Evolutionary conservation across 495 filamentous ascomycete genomes (phyloP).

Genomic region (Chaetomium fimeti): DNA sequence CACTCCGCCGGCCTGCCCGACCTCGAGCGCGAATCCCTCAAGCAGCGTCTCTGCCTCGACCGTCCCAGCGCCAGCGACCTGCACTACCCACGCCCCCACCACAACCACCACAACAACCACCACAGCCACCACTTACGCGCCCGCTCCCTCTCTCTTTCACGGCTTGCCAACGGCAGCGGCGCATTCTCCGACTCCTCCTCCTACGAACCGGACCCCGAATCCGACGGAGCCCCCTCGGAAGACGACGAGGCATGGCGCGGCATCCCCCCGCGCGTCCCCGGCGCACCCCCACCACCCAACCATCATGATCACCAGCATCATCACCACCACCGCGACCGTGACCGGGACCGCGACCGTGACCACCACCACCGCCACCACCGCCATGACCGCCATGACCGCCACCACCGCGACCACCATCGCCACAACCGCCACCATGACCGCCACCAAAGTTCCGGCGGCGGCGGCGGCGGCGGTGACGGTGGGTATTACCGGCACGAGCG

Average conservation of each 20-base stretch:
- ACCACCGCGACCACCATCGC: no score
- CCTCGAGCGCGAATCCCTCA: conserved; percentile 9
- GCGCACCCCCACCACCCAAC: no score
- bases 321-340: not conserved
- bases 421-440: not conserved
- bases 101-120: not conserved
- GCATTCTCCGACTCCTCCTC: not conserved
- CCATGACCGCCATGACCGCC: no score
- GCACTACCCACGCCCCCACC: not conserved
- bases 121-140: not conserved
- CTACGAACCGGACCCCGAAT: not conserved
- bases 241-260: not conserved
- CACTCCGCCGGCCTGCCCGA: conserved; percentile 3
- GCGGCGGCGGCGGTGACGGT: not conserved
- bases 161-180: not conserved
- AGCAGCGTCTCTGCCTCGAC: conserved; percentile 16
- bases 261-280: no score
- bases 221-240: no score
- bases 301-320: no score
- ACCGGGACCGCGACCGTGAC: no score
- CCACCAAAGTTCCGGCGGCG: no score
- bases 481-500: conserved; percentile 26
- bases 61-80: not conserved
- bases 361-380: no score
- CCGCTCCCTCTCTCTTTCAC: not conserved